Evolutionary conservation across 2,329 filamentous ascomycete genomes (phyloP), one percentile per base, ranked within the genome.

Genomic region (Coniochaeta ligniaria): DNA sequence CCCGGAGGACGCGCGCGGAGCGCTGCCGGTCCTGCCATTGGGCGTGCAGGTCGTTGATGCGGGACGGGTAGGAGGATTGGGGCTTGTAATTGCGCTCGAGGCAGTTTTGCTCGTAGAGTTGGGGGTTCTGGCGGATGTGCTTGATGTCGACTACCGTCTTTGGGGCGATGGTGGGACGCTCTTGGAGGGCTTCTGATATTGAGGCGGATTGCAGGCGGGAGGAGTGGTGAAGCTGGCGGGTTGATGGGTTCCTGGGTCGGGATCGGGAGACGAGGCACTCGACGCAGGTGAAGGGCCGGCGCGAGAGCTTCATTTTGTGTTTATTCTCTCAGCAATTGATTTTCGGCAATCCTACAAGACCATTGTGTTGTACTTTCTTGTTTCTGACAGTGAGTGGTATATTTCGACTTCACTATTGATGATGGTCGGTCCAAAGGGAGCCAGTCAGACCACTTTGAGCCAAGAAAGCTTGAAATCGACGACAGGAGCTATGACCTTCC

Each of bases 91-190:
- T 97, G 66, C 95, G 87, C 66, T 92, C 88, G 62, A 89, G 72
- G 75, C 91, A 96, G 70, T 96, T 98, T 66, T 88, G 80, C 67
- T 89, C 83, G 78, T 97, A 90, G 17, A 96, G 81, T 16, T 88
- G 84, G 17, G 90, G 85, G 74, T 96, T 90, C 70, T 92, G 84
- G 61, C 93, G 92, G 72, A 99, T 96, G 76, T 95, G 89, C 73
- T 91, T 94, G 71, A 96, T 83, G 76, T 97, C 90, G 66, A 96
- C 83, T 55, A 83, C 83, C 28, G 91, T 85, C 72, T 91, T 94
- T 12, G 92, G 92, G 16, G 91, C 92, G 59, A 83, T 87, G 1
- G 89, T 80, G 5, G 90, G 89, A 43, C 87, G 81, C 6, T 57
- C 54, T 17, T 57, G 28, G 31, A 57, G 31, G 54, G 17, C 6